Evolutionary conservation across 1,284 basidiomycete species (phyloP).

Genomic region (Apiotrichum montevideense): DNA sequence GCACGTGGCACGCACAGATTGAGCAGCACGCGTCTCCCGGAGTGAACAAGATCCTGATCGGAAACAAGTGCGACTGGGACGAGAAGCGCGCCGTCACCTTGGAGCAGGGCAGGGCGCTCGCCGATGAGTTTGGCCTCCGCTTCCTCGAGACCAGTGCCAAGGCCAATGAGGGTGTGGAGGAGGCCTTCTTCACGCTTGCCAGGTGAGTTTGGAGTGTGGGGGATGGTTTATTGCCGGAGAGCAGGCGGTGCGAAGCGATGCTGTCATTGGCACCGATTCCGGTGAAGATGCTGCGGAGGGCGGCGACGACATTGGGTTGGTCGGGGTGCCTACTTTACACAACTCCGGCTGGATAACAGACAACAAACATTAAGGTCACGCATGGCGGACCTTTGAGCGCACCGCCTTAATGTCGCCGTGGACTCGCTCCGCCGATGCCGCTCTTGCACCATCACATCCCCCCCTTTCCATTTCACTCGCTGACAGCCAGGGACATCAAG

Average conservation of each 20-base stretch:
- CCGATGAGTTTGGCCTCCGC: conserved; percentile 77
- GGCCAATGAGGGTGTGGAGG: conserved; percentile 95
- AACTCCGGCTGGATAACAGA: too few relatives aligned
- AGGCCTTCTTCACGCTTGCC: conserved; percentile 96
- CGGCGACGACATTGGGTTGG: too few relatives aligned
- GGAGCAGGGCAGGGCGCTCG: conserved; percentile 62
- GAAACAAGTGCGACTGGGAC: conserved; percentile 98
- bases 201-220: conserved; percentile 55
- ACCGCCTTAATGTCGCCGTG: too few relatives aligned
- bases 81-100: conserved; percentile 87
- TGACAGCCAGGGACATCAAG: conserved; percentile 79
- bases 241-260: not conserved
- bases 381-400: too few relatives aligned
- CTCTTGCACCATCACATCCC: too few relatives aligned
- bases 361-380: too few relatives aligned
- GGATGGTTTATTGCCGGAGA: not conserved
- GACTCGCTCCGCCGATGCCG: too few relatives aligned
- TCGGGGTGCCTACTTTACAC: too few relatives aligned
- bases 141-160: conserved; percentile 99
- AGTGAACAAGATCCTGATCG: conserved; percentile 98
- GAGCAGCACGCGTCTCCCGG: conserved; percentile 98
- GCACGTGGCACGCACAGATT: conserved; percentile 97
- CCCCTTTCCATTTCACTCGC: not conserved
- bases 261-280: too few relatives aligned
- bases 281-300: too few relatives aligned